Base-by-base conservation (phyloP, 192 early-diverging fungal species). In the Gryganskiella cystojenkinii region DNA sequence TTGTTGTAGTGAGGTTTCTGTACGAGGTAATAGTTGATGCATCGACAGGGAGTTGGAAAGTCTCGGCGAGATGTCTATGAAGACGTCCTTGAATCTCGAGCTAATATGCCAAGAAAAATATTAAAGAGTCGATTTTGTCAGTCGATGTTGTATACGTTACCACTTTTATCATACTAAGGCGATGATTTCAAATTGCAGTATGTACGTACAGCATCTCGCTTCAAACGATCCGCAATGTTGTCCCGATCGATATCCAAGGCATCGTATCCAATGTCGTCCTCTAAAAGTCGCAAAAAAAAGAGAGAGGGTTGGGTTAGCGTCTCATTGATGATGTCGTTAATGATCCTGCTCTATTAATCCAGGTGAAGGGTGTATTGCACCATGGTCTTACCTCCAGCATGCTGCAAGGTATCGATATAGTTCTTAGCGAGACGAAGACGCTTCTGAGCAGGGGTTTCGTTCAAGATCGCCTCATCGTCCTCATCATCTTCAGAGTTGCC, bases 181-280 rank as follows among this genome's bases (percentile, higher is more conserved):
- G n/a, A n/a, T n/a, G n/a, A n/a, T n/a, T n/a, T n/a, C n/a, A n/a
- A n/a, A 25, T 22, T 11, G n/a, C 19, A 3, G 27, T 5, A 13
- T 20, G 35, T 37, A 71, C 78, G 78, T 83, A 90, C 88, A 55
- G 87, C 93, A 71, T 99, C 97, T 24, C 90, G 80, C 58, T 86
- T 82, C 54, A 99, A 80, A 24, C 98, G 87, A 35, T 92, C 89
- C 6, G 95, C 95, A 72, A 99, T 95, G 56, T 98, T 82, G 64
- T 98, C 96, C 42, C 91, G 85, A 81, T 99, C 98, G 35, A 98
- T 90, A 65, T 97, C 92, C 47, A 85, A 92, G 3, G 96, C 97
- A 81, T 97, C 96, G 61, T 94, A 92, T 51, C 93, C 97, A 51
- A 79, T 90, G 15, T 87, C 81, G 20, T 90, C 88, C 37, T 83